Conservation (phyloP, 768 basidiomycete species). For the Collybiopsis luxurians region DNA sequence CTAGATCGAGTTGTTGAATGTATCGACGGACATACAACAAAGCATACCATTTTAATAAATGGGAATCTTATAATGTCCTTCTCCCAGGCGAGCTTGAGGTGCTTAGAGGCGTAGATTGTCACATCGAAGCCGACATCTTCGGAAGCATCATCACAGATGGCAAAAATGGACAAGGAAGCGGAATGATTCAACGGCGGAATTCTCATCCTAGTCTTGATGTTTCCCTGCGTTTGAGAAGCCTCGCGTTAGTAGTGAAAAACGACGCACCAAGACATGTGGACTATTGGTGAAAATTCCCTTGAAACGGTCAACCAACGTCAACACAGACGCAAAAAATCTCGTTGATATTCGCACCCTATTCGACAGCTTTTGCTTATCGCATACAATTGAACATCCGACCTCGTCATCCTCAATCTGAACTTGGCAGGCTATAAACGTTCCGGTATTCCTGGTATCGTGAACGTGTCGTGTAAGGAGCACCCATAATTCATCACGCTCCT, state of each 20-base stretch:
- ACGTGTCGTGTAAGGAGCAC: conserved; percentile 79
- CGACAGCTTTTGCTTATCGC: conserved; percentile 29
- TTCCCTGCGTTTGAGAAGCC: neutral
- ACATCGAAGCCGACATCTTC: conserved; percentile 66
- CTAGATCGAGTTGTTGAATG: conserved; percentile 31
- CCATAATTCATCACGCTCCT: conserved; percentile 60
- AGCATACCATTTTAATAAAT: conserved; percentile 36
- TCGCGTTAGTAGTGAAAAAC: neutral
- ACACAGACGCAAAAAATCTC: neutral
- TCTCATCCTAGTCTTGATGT: conserved; percentile 30
- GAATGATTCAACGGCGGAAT: conserved; percentile 32
- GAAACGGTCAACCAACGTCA: neutral
- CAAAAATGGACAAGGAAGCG: conserved; percentile 50
- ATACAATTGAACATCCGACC: neutral
- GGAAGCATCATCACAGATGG: conserved; percentile 68
- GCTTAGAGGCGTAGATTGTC: conserved; percentile 49
- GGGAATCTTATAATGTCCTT: conserved; percentile 34
- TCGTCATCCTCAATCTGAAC: conserved; percentile 43
- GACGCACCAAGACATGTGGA: conserved; percentile 42
- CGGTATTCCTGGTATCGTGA: conserved; percentile 49
- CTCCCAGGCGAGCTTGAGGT: conserved; percentile 44
- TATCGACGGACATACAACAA: neutral
- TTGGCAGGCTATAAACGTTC: conserved; percentile 69
- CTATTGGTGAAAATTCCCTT: conserved; percentile 55
- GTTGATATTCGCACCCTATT: conserved; percentile 30